Percentiles rank a stretch among this genome's conserved stretches.
These are phyloP conservation scores for Sporothrix dimorphospora DNA, from an alignment of 2,329 filamentous ascomycete genomes.

Conservation along the genomic window DNA sequence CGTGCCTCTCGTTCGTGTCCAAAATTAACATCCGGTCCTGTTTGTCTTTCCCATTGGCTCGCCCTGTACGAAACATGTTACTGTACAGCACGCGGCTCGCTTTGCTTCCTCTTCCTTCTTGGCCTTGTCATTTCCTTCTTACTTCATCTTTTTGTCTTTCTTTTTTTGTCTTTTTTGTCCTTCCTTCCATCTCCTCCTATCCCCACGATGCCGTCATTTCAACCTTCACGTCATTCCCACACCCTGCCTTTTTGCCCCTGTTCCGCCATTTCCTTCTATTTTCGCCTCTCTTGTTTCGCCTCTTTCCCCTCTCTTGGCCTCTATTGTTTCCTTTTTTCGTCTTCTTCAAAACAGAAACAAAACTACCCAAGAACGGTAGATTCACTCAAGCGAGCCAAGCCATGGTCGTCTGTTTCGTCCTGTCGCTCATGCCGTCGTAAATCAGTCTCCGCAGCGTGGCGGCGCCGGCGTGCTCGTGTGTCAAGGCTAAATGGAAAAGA, in stretches of 20 bases:
- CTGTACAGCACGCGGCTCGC: background rate
- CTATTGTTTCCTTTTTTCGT: background rate
- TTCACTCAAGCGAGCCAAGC: background rate
- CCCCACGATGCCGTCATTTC: background rate
- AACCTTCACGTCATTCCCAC: background rate
- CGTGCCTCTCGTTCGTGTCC: background rate
- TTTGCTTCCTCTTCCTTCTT: background rate
- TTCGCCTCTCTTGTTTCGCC: background rate
- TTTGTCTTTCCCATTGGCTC: background rate
- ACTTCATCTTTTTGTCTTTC: background rate
- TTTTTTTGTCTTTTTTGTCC: no score
- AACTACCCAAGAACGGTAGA: background rate
- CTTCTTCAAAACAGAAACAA: background rate
- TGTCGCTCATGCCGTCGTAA: background rate
- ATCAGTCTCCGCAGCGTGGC: background rate
- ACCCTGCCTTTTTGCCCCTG: background rate
- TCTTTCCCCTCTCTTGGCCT: background rate
- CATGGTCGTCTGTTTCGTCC: conserved; percentile 7
- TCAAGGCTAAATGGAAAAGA: background rate
- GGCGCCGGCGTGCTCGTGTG: background rate
- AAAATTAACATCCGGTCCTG: background rate
- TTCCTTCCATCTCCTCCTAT: no score
- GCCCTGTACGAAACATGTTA: background rate
- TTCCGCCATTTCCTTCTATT: conserved; percentile 9
- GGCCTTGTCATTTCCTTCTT: background rate